Conservation (phyloP, 2,329 filamentous ascomycete genomes). For the Aureobasidium sp. region DNA sequence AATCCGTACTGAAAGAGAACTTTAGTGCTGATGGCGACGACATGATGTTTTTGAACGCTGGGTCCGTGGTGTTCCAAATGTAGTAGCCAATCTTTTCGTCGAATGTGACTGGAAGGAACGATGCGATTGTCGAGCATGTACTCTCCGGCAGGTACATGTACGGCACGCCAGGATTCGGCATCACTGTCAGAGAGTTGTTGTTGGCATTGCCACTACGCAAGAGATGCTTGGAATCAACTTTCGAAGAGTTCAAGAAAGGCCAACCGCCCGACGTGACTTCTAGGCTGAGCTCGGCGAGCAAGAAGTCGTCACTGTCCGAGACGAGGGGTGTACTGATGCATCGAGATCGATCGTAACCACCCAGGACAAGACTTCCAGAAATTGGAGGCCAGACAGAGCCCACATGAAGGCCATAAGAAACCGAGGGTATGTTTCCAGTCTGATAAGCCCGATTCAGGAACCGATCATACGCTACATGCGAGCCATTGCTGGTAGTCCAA, state of each 20-base stretch:
- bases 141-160: neutral
- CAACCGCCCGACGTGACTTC: neutral
- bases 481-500: neutral
- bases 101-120: neutral
- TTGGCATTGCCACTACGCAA: neutral
- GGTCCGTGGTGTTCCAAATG: neutral
- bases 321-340: neutral
- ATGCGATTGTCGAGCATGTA: neutral
- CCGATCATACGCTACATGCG: neutral
- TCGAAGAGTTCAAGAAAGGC: neutral
- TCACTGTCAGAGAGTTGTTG: neutral
- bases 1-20: neutral
- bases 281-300: neutral
- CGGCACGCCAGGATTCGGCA: conserved; percentile 4
- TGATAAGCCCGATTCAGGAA: neutral
- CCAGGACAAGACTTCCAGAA: neutral
- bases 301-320: neutral
- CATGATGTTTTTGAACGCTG: neutral
- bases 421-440: neutral
- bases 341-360: neutral
- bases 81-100: neutral
- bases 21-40: neutral
- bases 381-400: neutral
- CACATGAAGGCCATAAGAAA: conserved; percentile 4
- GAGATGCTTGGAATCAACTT: neutral